Base-by-base conservation (phyloP, 495 filamentous ascomycete genomes). In the Neurospora pannonica region DNA sequence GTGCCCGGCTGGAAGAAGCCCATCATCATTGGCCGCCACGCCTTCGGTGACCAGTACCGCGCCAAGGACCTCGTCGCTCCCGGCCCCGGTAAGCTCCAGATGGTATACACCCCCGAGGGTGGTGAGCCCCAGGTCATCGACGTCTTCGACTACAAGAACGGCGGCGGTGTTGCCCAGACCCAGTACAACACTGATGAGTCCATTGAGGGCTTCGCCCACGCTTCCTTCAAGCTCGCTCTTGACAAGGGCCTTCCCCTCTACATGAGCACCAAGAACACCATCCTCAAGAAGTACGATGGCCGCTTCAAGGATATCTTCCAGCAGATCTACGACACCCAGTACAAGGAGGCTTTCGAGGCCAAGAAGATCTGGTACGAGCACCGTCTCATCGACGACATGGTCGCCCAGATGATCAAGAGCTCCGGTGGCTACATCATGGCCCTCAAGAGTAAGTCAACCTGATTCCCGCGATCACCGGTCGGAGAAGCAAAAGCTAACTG, bases 261-360 rank as follows among this genome's bases (percentile, higher is more conserved):
- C 85, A 94, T 98, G 94, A 96, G 92, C 89, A 99, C 96, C 82
- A 99, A 99, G 91, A 98, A 98, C 86, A 99, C 96, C 75, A 99
- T 99, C 79, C 85, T 99, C 77, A 99, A 99, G 91, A 93, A 93
- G 82, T 99, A 99, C 85, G 96, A 99, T 80, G 96, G 96, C 38
- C 88, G 92, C 76, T 99, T 99, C 89, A 98, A 97, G 90, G 96
- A 99, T 77, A 96, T 99, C 85, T 99, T 99, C 90, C 92, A 99
- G 89, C 92, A 97, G 79, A 89, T 98, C 76, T 99, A 93, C 84
- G 93, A 98, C 77, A 88, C 86, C 42, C 86, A 91, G 79, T 99
- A 98, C 87, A 90, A 92, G 87, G 88, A 89, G 80, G 89, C 92
- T 70, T 98, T 98, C 81, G 94, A 97, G 79, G 91, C 91, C 78